Evolutionary conservation across 148 eudicot genomes (phyloP).

Genomic region (Camellia japonica): DNA sequence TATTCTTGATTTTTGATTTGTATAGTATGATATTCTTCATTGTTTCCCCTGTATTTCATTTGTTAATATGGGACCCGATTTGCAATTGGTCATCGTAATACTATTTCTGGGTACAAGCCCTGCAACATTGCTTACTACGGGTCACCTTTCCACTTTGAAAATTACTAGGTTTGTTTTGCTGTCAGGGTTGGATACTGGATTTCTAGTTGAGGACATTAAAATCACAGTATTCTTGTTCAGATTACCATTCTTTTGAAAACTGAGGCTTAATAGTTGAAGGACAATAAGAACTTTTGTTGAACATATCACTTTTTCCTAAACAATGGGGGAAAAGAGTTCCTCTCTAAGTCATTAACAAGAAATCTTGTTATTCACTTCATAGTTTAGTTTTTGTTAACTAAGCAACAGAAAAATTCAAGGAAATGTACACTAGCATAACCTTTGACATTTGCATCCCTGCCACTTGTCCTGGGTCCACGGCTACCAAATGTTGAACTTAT

Average conservation of each 20-base stretch:
- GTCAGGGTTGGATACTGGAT: not conserved
- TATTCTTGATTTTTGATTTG: not conserved
- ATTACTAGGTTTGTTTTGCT: not conserved
- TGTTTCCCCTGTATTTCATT: not conserved
- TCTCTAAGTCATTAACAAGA: not conserved
- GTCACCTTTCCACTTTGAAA: not conserved
- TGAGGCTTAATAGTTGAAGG: not conserved
- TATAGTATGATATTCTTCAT: not conserved
- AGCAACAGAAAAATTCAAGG: not conserved
- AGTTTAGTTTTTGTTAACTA: not conserved
- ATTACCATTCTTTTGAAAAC: not conserved
- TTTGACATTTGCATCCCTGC: not conserved
- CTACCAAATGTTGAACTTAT: not conserved
- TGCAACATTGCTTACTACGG: not conserved
- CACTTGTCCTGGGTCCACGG: not conserved
- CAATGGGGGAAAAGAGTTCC: not conserved
- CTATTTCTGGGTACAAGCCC: not conserved
- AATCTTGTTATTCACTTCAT: not conserved
- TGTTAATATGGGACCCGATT: not conserved
- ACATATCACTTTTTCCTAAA: not conserved
- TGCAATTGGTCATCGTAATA: not conserved
- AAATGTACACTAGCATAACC: not conserved
- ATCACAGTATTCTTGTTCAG: not conserved
- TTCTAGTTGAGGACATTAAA: not conserved
- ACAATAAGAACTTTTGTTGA: not conserved